Evolutionary conservation across 139 green algal species (phyloP).

Genomic region (Klebsormidium nitens): DNA sequence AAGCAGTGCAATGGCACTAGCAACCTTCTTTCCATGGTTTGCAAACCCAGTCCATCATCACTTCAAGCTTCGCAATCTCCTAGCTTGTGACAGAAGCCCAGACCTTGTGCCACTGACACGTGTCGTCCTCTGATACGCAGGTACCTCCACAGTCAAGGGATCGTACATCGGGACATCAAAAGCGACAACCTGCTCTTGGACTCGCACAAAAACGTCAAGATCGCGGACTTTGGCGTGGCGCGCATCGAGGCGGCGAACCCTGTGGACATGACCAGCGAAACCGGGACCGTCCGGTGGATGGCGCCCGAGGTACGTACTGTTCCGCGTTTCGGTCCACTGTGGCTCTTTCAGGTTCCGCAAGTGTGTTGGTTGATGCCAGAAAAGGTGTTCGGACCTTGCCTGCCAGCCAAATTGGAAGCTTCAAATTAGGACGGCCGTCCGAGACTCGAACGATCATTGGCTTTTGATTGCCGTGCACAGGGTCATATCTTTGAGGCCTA

Average conservation of each 20-base stretch:
- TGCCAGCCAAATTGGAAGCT: no score
- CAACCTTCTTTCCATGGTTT: no score
- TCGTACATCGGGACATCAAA: conserved; percentile 38
- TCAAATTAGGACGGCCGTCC: no score
- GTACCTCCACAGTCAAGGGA: conserved; percentile 24
- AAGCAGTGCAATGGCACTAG: no score
- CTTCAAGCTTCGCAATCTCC: no score
- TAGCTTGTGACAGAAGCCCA: no score
- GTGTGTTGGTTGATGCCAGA: not conserved
- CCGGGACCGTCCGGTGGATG: conserved; percentile 97
- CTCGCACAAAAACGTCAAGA: conserved; percentile 42
- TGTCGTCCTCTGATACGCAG: no score
- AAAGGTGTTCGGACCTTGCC: not conserved
- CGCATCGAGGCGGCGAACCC: conserved; percentile 77
- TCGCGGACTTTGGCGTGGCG: conserved; percentile 94
- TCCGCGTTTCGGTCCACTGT: not conserved
- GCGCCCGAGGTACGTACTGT: conserved; percentile 75
- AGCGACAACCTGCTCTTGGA: conserved; percentile 35
- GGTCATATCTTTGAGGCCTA: not conserved
- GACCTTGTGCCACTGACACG: no score
- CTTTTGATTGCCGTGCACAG: not conserved
- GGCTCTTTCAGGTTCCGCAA: not conserved
- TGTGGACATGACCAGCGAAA: conserved; percentile 92
- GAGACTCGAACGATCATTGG: no score
- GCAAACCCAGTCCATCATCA: no score